Evolutionary conservation across 768 basidiomycete species (phyloP).

Genomic region (Leccinum truebloodii): DNA sequence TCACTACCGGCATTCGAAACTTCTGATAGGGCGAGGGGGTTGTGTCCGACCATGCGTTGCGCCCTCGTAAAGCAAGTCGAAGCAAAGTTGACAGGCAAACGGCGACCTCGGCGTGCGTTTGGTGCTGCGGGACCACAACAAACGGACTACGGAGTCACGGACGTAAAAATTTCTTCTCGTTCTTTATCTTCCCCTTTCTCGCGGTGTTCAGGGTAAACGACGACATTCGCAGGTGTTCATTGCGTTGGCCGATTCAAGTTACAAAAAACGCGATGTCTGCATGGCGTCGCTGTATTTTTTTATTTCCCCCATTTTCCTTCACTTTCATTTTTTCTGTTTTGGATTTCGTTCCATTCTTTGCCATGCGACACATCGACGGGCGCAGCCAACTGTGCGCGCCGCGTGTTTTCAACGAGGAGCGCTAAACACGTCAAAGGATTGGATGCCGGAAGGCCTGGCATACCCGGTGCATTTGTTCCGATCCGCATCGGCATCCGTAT

Average conservation of each 20-base stretch:
- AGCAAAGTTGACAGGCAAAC: neutral
- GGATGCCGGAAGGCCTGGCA: neutral
- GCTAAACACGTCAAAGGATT: constrained; percentile 1
- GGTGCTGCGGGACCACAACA: constrained; percentile 6
- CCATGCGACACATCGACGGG: neutral
- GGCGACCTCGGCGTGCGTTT: constrained; percentile 6
- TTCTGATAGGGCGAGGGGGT: neutral
- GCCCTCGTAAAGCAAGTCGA: neutral
- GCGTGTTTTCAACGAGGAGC: constrained; percentile 32
- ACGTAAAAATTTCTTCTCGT: neutral
- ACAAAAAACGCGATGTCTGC: neutral
- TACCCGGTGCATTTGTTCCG: neutral
- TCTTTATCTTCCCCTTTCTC: neutral
- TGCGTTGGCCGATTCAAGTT: neutral
- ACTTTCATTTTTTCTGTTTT: neutral
- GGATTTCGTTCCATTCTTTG: neutral
- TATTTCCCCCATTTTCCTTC: neutral
- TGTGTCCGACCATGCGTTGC: constrained; percentile 8
- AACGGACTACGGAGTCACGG: neutral
- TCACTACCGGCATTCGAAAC: constrained; percentile 5
- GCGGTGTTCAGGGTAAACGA: neutral
- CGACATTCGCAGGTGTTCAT: neutral
- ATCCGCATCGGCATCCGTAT: neutral
- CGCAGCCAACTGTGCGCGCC: constrained; percentile 3
- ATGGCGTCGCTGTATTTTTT: constrained; percentile 1